Evolutionary conservation across 2,329 filamentous ascomycete genomes (phyloP).

Genomic region (Arthrobotrys sphaeroides): DNA sequence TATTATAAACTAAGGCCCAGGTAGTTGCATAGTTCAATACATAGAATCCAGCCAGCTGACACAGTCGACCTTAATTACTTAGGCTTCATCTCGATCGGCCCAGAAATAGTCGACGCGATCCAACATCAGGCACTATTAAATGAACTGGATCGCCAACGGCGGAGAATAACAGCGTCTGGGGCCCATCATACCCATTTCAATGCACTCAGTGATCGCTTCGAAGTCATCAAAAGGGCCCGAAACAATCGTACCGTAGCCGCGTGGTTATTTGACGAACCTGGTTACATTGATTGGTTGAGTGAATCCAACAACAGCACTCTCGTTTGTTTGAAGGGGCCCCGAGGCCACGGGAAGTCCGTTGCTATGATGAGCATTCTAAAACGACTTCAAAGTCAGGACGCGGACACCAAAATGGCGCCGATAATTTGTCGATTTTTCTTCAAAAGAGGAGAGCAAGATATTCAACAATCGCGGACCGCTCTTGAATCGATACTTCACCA

Average conservation of each 20-base stretch:
- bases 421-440: background rate
- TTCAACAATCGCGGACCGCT: background rate
- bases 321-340: constrained; percentile 10
- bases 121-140: constrained; percentile 5
- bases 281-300: constrained; percentile 15
- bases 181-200: constrained; percentile 10
- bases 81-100: constrained; percentile 9
- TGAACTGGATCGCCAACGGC: constrained; percentile 17
- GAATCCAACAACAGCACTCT: background rate
- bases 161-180: too few species aligned
- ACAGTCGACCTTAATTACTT: too few species aligned
- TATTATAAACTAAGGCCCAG: too few species aligned
- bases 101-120: constrained; percentile 17
- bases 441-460: background rate
- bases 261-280: constrained; percentile 28
- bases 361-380: constrained; percentile 22
- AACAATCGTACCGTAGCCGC: background rate
- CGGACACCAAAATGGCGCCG: background rate
- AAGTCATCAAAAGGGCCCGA: constrained; percentile 5
- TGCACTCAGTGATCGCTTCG: constrained; percentile 14
- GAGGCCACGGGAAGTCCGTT: constrained; percentile 35
- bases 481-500: background rate
- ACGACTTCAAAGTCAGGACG: background rate
- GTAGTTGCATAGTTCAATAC: too few species aligned
- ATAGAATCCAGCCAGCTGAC: background rate